Percentiles rank a stretch among this genome's conserved stretches.
phyloP scores from a whole-genome alignment of 345 rosid genomes.

The Lumnitzera littorea region DNA sequence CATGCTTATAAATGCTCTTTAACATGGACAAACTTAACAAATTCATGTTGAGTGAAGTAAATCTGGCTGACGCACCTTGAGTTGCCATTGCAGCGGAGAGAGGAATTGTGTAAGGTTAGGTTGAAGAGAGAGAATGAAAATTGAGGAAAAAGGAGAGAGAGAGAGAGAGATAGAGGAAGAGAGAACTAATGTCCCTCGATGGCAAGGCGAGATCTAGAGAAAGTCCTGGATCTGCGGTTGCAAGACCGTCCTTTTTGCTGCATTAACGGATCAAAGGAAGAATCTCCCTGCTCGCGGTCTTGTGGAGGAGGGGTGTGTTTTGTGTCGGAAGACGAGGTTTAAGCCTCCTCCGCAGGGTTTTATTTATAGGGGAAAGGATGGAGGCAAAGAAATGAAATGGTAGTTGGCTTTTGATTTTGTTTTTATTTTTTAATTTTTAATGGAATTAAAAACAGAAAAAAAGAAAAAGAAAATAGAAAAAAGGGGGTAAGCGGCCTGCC shows the following conservation, averaged over 20 bases:
- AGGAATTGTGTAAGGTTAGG: neutral
- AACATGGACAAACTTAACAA: neutral
- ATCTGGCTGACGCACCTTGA: slow-evolving; percentile 19
- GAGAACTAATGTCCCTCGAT: slow-evolving; percentile 50
- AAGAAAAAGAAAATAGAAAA: too few species aligned
- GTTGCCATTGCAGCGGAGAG: slow-evolving; percentile 32
- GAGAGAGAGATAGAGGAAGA: neutral
- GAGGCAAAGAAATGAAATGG: too few species aligned
- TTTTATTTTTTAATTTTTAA: too few species aligned
- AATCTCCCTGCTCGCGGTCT: too few species aligned
- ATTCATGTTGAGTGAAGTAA: neutral
- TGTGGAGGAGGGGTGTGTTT: too few species aligned
- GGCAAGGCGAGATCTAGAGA: slow-evolving; percentile 66
- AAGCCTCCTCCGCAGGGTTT: too few species aligned
- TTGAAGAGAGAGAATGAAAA: neutral
- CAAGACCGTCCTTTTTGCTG: slow-evolving; percentile 56
- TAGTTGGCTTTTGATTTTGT: too few species aligned
- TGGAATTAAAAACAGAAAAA: too few species aligned
- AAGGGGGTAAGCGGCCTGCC: too few species aligned
- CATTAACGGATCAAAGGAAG: slow-evolving; percentile 25
- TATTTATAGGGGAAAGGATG: too few species aligned
- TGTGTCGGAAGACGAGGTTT: too few species aligned
- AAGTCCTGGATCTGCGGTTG: slow-evolving; percentile 70
- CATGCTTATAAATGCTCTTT: neutral
- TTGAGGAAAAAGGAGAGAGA: neutral